A percentile compares a stretch with the other conserved stretches of the same genome.
Conservation (phyloP, 2,329 filamentous ascomycete species). For the Trichophyton equinum region DNA sequence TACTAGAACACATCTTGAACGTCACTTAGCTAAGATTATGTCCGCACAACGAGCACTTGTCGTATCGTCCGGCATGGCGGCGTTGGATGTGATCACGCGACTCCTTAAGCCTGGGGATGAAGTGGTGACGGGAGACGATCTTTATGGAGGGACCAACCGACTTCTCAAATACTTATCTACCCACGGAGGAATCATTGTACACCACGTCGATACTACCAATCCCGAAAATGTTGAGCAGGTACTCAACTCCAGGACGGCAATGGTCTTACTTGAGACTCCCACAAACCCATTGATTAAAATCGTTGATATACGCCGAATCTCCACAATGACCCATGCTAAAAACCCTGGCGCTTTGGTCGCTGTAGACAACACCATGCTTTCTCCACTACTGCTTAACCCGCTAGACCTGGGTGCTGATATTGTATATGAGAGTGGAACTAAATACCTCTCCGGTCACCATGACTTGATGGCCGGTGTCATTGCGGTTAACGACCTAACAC, state of each 20-base stretch:
- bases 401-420: slow-evolving; percentile 90
- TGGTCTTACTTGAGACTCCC: slow-evolving; percentile 91
- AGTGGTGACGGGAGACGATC: slow-evolving; percentile 90
- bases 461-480: slow-evolving; percentile 98
- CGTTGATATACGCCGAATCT: slow-evolving; percentile 75
- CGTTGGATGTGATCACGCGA: slow-evolving; percentile 88
- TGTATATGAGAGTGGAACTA: slow-evolving; percentile 94
- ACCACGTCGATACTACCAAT: slow-evolving; percentile 88
- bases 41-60: slow-evolving; percentile 80
- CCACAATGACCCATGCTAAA: slow-evolving; percentile 59
- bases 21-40: slow-evolving; percentile 98
- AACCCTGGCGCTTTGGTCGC: slow-evolving; percentile 72
- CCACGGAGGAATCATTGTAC: slow-evolving; percentile 82
- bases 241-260: slow-evolving; percentile 69
- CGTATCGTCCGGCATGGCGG: slow-evolving; percentile 94
- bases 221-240: slow-evolving; percentile 56
- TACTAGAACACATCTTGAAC: slow-evolving; percentile 87
- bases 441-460: slow-evolving; percentile 95
- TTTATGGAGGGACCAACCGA: slow-evolving; percentile 91
- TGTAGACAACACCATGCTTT: slow-evolving; percentile 98
- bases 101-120: slow-evolving; percentile 86
- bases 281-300: slow-evolving; percentile 98
- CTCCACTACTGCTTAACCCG: slow-evolving; percentile 84
- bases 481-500: slow-evolving; percentile 66
- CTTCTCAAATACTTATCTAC: slow-evolving; percentile 82